Percentiles rank a stretch among this genome's conserved stretches.
phyloP scores from a whole-genome alignment of 1,284 basidiomycete genomes.

The Irpex sp. region DNA sequence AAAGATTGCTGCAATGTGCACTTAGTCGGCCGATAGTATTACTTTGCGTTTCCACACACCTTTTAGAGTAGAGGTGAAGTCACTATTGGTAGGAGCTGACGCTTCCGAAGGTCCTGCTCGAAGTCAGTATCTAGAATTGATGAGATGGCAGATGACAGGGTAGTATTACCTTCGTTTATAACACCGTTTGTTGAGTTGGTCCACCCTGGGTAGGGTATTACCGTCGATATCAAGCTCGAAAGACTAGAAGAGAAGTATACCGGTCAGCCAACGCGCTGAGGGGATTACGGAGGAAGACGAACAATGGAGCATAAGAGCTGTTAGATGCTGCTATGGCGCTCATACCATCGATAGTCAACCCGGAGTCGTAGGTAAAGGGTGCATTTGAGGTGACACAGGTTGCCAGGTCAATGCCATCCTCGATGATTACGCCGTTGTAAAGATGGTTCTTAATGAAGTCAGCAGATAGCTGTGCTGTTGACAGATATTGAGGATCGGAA shows the following conservation, averaged over 20 bases:
- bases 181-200: background rate
- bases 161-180: background rate
- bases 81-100: background rate
- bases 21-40: no score
- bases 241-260: background rate
- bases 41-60: no score
- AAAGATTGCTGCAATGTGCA: background rate
- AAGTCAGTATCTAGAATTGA: background rate
- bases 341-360: background rate
- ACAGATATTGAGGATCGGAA: background rate
- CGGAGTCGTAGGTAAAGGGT: background rate
- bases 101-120: background rate
- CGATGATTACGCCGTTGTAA: background rate
- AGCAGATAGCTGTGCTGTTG: background rate
- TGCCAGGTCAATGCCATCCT: background rate
- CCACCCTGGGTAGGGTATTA: background rate
- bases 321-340: background rate
- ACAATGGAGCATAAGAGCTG: background rate
- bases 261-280: background rate
- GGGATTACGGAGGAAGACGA: background rate
- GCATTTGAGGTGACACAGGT: background rate
- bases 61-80: background rate
- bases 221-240: background rate
- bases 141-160: no score
- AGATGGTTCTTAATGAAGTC: background rate